Base-by-base conservation (phyloP, 257 asterid species). In the Apocynum venetum region DNA sequence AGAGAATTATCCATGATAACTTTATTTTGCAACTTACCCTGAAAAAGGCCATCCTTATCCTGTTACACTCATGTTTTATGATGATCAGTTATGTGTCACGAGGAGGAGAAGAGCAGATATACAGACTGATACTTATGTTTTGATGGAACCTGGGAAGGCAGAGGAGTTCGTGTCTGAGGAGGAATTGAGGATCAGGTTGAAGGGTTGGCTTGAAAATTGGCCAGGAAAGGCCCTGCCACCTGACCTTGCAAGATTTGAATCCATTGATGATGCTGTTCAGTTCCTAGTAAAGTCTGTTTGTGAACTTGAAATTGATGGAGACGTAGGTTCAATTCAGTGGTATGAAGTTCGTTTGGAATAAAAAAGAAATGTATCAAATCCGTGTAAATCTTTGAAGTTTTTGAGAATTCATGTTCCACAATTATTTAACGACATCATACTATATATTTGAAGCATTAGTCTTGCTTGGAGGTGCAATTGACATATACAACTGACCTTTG, bases 241-340 rank as follows among this genome's bases (percentile, higher is more conserved):
- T 19, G 97, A 92, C 71, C 93, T 93, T 59, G 91, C 91, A n/a
- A 85, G 90, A 76, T 89, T 82, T 73, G 94, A 89, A 40, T 57
- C 84, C 35, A 83, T 74, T 36, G 94, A 94, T 79, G 97, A 90
- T 76, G 97, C 92, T 41, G 97, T 91, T 48, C 77, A 87, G 4
- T 91, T 83, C 84, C 80, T 93, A 6, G 88, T 93, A 8, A 93
- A 88, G 65, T 88, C 89, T 71, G 97, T 89, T 2, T 91, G 96
- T 59, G 98, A 92, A 80, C 93, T 92, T 55, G 97, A 90, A 80
- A 89, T 90, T 20, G 97, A 92, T 53, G 97, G 96, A 19, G 96
- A 92, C 70, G 94, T 89, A 5, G 98, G 97, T 63, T 94, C 98
- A 8, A 67, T 94, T 77, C 97, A 92, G 43, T 93, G 98, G 97